Conservation (phyloP, 352 stramenopile genomes). For the Phytophthora uliginosa region DNA sequence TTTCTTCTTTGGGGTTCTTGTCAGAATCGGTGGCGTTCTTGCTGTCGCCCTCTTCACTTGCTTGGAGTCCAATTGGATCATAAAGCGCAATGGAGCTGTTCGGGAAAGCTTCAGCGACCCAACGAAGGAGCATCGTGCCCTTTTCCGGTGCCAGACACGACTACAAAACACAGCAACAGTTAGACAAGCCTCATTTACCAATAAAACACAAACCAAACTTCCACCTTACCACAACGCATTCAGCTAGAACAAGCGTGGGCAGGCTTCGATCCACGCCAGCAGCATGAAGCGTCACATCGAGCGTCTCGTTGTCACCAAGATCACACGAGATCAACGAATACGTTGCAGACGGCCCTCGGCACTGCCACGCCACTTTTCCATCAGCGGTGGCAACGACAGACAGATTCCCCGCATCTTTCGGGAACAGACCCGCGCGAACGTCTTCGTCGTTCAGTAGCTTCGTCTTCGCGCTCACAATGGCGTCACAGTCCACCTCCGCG, state of each 20-base stretch:
- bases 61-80: slow-evolving; percentile 62
- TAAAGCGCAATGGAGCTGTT: slow-evolving; percentile 64
- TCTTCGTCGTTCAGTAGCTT: slow-evolving; percentile 43
- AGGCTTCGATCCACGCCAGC: slow-evolving; percentile 42
- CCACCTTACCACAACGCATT: slow-evolving; percentile 74
- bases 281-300: slow-evolving; percentile 41
- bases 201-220: neutral
- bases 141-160: slow-evolving; percentile 71
- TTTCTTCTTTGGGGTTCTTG: slow-evolving; percentile 15
- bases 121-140: slow-evolving; percentile 59
- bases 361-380: slow-evolving; percentile 36
- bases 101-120: slow-evolving; percentile 48
- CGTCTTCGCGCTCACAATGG: slow-evolving; percentile 64
- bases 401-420: slow-evolving; percentile 24
- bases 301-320: slow-evolving; percentile 53
- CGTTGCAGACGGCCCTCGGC: slow-evolving; percentile 27
- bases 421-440: slow-evolving; percentile 37
- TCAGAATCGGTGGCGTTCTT: neutral
- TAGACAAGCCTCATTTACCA: slow-evolving; percentile 5
- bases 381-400: slow-evolving; percentile 4
- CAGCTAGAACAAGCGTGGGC: slow-evolving; percentile 70
- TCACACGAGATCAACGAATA: slow-evolving; percentile 70
- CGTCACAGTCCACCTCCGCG: slow-evolving; percentile 71
- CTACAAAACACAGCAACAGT: slow-evolving; percentile 31
- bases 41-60: slow-evolving; percentile 11